Conservation (phyloP, 1,139 yeast genomes). For the Petasospora rhodanensis region DNA sequence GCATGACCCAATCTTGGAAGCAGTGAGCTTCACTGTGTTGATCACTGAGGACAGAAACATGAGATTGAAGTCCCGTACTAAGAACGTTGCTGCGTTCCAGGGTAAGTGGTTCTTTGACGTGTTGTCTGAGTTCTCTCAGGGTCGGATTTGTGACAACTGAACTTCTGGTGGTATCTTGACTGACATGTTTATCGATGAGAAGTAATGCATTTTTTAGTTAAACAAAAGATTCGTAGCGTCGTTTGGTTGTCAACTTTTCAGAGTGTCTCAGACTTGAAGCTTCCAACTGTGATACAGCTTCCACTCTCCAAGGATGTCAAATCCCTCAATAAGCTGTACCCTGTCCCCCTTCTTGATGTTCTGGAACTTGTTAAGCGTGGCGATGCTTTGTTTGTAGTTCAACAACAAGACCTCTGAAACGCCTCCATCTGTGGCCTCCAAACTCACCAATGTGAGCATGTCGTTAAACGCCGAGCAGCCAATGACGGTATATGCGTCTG, state of each 20-base stretch:
- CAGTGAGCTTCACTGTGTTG: conserved; percentile 32
- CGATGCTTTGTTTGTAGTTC: conserved; percentile 15
- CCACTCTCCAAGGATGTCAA: conserved; percentile 5
- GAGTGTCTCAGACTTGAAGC: conserved; percentile 3
- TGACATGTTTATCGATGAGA: not conserved
- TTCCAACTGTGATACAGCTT: conserved; percentile 22
- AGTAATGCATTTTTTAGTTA: conserved; percentile 2
- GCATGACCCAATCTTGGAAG: conserved; percentile 3
- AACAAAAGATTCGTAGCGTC: not conserved
- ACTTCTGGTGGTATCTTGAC: not conserved
- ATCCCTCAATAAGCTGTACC: conserved; percentile 12
- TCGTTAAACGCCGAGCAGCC: conserved; percentile 14
- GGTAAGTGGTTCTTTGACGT: conserved; percentile 59
- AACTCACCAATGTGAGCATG: conserved; percentile 8
- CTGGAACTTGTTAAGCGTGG: conserved; percentile 8
- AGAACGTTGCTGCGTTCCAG: conserved; percentile 53
- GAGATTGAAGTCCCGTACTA: conserved; percentile 60
- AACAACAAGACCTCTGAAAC: conserved; percentile 11
- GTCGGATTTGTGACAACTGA: conserved; percentile 12
- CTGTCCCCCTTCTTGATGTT: conserved; percentile 14
- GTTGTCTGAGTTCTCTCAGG: conserved; percentile 36
- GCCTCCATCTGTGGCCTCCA: conserved; percentile 1
- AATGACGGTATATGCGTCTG: conserved; percentile 3
- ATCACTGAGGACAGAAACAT: conserved; percentile 72
- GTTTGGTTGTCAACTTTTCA: not conserved